These are phyloP conservation scores for Amborella trichopoda DNA, from an alignment of 164 flowering plant genomes.

Conservation along the genomic window DNA sequence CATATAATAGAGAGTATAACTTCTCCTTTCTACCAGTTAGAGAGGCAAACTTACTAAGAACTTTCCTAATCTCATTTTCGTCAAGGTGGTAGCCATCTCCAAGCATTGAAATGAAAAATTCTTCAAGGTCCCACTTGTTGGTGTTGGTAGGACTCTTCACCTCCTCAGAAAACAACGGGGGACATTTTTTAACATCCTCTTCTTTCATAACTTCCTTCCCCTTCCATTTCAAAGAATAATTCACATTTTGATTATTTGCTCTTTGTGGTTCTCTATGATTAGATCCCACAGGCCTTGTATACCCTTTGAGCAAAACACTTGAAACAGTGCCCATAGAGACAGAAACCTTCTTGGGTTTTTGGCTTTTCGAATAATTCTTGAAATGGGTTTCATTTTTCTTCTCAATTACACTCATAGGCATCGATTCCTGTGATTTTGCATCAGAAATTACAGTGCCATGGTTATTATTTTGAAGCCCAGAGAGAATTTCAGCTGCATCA, in stretches of 20 bases:
- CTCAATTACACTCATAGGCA: constrained; percentile 4
- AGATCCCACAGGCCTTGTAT: constrained; percentile 20
- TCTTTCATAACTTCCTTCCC: too few relatives aligned
- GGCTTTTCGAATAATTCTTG: constrained; percentile 12
- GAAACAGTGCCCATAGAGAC: constrained; percentile 42
- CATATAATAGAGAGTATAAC: too few relatives aligned
- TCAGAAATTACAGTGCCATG: too few relatives aligned
- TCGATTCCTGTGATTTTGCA: constrained; percentile 7
- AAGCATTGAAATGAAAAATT: constrained; percentile 45
- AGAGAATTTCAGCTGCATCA: too few relatives aligned
- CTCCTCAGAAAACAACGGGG: too few relatives aligned
- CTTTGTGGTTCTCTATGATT: too few relatives aligned
- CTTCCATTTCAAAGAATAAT: too few relatives aligned
- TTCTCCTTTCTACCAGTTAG: too few relatives aligned
- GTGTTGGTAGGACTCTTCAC: too few relatives aligned
- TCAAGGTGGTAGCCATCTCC: constrained; percentile 48
- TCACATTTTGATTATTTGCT: too few relatives aligned
- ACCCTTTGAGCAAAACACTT: constrained; percentile 32
- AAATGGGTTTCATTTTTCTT: constrained; percentile 5
- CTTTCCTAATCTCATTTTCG: constrained; percentile 27
- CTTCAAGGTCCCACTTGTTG: constrained; percentile 32
- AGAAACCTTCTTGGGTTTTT: constrained; percentile 23
- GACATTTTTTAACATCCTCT: too few relatives aligned
- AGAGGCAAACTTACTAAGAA: constrained; percentile 46
- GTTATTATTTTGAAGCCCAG: too few relatives aligned